Base-by-base conservation (phyloP, 257 asterid genomes). In the Capsicum chinense region DNA sequence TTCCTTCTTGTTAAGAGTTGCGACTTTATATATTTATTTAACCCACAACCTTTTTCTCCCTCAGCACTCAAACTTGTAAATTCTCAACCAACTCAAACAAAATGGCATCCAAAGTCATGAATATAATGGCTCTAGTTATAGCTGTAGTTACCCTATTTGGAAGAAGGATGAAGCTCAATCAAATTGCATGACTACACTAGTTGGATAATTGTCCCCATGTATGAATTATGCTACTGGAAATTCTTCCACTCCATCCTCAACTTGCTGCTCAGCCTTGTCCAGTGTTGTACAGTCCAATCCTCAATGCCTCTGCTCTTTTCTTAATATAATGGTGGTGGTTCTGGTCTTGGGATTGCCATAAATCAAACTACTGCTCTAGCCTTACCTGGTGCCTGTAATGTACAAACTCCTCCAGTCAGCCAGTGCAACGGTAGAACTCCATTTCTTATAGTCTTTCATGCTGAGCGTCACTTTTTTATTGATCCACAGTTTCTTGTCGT, bases 321-420 rank as follows among this genome's bases (percentile, higher is more conserved):
- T 91, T 5, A 88, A 83, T 9, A 87, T 5, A 90, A 83, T 9
- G 88, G 87, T 2, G 84, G 83, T 10, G 79, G 88, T 73, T 86
- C 88, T 21, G 48, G 89, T 11, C 64, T 85, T 6, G 94, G 92
- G 9, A 14, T 88, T 56, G 14, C 86, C 48, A 79, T 89, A 67
- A 92, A 92, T 59, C 91, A 88, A 67, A 90, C 95, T 86, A 91
- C 89, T 17, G 95, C 95, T 33, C 57, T 87, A 56, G 87, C 88
- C 2, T 83, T 92, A 62, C 93, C 95, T n/a, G 85, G 79, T n/a
- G 83, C 88, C 66, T 92, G 95, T 63, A 87, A 88, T 6, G 90
- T 92, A 44, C 87, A 60, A 19, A 90, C 95, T 74, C 93, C 93
- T 57, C 86, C 92, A 1, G 68, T 80, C 21, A 88, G 89, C 83